A percentile compares a stretch with the other conserved stretches of the same genome.
These are phyloP conservation scores for Penicillium sp. DNA, from an alignment of 2,329 filamentous ascomycete genomes.

Conservation along the genomic window DNA sequence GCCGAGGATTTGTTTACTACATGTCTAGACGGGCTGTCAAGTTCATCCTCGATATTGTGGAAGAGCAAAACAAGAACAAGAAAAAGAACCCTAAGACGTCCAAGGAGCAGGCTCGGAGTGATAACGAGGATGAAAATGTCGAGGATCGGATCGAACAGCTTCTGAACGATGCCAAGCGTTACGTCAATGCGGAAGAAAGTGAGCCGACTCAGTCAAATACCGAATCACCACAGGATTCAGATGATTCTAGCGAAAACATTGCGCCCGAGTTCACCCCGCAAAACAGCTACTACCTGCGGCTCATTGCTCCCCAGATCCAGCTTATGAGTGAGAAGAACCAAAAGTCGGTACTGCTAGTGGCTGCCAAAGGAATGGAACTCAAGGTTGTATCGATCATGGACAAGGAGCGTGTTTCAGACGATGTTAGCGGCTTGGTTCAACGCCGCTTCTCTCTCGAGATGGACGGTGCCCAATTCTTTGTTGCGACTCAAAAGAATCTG, in stretches of 20 bases:
- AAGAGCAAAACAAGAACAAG: constrained; percentile 81
- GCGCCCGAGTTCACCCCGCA: constrained; percentile 84
- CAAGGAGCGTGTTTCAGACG: constrained; percentile 85
- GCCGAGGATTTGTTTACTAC: constrained; percentile 96
- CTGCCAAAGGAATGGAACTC: constrained; percentile 95
- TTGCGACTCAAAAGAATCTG: constrained; percentile 90
- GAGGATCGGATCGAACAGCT: constrained; percentile 85
- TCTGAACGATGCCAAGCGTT: constrained; percentile 77
- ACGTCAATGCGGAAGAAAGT: constrained; percentile 70
- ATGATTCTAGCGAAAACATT: constrained; percentile 69
- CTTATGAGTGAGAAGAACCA: constrained; percentile 97
- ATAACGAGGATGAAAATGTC: constrained; percentile 63
- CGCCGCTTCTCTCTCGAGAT: constrained; percentile 90
- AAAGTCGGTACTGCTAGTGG: constrained; percentile 94
- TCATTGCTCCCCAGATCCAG: constrained; percentile 97
- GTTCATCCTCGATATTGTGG: constrained; percentile 95
- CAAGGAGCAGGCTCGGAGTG: constrained; percentile 26
- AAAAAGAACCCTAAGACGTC: constrained; percentile 40
- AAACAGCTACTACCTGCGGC: constrained; percentile 88
- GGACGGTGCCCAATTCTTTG: constrained; percentile 98
- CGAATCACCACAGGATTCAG: constrained; percentile 32
- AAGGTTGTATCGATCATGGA: constrained; percentile 99
- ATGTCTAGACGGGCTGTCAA: constrained; percentile 93
- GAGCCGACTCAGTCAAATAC: constrained; percentile 46
- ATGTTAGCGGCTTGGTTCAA: constrained; percentile 92